Conservation (phyloP, 345 rosid species). For the Cochlearia excelsa region DNA sequence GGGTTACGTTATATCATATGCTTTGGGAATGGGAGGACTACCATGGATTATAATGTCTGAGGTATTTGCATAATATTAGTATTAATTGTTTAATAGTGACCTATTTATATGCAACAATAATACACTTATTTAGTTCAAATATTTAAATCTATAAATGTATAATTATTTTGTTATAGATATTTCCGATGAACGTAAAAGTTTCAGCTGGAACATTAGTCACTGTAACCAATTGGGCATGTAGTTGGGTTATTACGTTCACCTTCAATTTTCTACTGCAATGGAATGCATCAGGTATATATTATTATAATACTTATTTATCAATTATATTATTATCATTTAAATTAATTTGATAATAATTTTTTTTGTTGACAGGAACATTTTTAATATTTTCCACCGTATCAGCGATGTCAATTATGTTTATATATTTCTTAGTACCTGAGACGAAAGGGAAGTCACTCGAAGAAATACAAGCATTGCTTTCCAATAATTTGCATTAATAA, state of each 20-base stretch:
- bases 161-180: neutral
- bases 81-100: neutral
- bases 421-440: constrained; percentile 47
- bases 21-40: constrained; percentile 51
- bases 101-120: too few relatives aligned
- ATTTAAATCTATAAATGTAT: too few relatives aligned
- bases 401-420: constrained; percentile 28
- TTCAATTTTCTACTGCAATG: constrained; percentile 47
- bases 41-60: constrained; percentile 63
- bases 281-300: constrained; percentile 40
- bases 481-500: neutral
- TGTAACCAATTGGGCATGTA: constrained; percentile 12
- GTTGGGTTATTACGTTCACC: constrained; percentile 42
- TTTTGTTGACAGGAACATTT: constrained; percentile 43
- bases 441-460: constrained; percentile 41
- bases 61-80: constrained; percentile 34
- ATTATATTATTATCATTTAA: neutral
- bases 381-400: constrained; percentile 34
- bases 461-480: neutral
- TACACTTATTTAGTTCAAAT: neutral
- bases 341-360: neutral
- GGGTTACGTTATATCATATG: constrained; percentile 39
- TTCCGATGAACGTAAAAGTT: neutral
- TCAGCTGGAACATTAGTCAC: neutral
- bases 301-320: neutral